Base-by-base conservation (phyloP, 2,329 filamentous ascomycete genomes). In the Sporothrix pallida region DNA sequence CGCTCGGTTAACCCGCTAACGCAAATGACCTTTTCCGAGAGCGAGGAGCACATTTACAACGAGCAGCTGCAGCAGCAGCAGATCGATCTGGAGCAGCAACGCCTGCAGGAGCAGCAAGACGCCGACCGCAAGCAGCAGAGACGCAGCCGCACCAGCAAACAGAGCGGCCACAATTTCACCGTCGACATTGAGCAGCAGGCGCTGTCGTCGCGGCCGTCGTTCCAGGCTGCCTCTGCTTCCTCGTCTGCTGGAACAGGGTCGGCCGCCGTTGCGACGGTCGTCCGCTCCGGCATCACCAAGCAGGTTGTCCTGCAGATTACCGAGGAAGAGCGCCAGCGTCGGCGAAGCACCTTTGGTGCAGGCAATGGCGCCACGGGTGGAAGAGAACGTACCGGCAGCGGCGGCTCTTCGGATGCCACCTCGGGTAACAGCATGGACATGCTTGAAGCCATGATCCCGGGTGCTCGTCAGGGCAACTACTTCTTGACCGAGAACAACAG, bases 1-100 rank as follows among this genome's bases (percentile, higher is more conserved):
- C 75, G 77, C 9, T 79, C 77, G 13, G 75, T 77, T 44, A 76
- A 80, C 72, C 78, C 79, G 1, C 75, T 80, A 8, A 78, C 79
- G n/a, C 75, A 78, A 48, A 75, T 79, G 48, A 78, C 77, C 2
- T 74, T 78, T 42, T 77, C 75, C 71, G 77, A 76, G 72, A 79
- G 78, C 76, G 78, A 80, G 58, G 79, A 80, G 76, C 58, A 73
- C 48, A 80, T 79, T 56, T 72, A 74, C 60, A n/a, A 62, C 72
- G 67, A 73, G 50, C 60, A 73, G 26, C 23, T 23, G 68, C 71
- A 70, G 68, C 75, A 75, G 62, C 52, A 60, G 31, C 63, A 72
- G 71, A 42, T 13, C 4, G 44, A 42, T 5, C 48, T 52, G 46
- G 52, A 69, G 31, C 23, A 31, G 10, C 72, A 67, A 42, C 20